A percentile compares a stretch with the other conserved stretches of the same genome.
Conservation (phyloP, 768 basidiomycete genomes). For the Cystofilobasidium macerans region DNA sequence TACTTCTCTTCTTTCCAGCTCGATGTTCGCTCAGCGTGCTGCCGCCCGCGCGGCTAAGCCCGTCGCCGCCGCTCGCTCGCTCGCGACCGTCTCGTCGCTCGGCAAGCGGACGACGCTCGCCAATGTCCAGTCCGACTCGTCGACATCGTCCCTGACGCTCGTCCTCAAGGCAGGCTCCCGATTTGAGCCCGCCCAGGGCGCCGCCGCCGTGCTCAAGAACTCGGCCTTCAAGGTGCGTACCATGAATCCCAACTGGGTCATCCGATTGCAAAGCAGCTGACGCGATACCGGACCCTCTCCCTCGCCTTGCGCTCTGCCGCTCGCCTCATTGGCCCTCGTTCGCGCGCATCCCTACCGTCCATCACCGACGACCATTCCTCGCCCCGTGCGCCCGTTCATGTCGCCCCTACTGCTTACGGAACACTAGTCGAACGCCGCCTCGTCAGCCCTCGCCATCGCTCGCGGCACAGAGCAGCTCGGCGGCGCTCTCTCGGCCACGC, state of each 20-base stretch:
- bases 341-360: no score
- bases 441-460: constrained; percentile 68
- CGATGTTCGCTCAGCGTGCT: constrained; percentile 6
- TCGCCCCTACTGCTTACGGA: neutral
- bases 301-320: no score
- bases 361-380: neutral
- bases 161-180: constrained; percentile 86
- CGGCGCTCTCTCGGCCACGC: constrained; percentile 71
- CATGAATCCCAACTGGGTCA: neutral
- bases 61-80: constrained; percentile 5
- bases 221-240: constrained; percentile 89
- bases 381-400: neutral
- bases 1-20: neutral
- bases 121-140: constrained; percentile 42
- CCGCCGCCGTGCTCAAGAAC: constrained; percentile 91
- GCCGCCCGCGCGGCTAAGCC: neutral
- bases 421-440: neutral
- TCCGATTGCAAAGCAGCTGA: neutral
- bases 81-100: constrained; percentile 15
- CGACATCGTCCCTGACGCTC: constrained; percentile 74
- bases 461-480: constrained; percentile 90
- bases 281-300: neutral
- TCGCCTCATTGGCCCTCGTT: neutral
- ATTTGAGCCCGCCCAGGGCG: constrained; percentile 76
- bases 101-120: constrained; percentile 21